Evolutionary conservation across 768 basidiomycete genomes (phyloP), one percentile per base, ranked within the genome.

Genomic region (Jaapia argillacea): DNA sequence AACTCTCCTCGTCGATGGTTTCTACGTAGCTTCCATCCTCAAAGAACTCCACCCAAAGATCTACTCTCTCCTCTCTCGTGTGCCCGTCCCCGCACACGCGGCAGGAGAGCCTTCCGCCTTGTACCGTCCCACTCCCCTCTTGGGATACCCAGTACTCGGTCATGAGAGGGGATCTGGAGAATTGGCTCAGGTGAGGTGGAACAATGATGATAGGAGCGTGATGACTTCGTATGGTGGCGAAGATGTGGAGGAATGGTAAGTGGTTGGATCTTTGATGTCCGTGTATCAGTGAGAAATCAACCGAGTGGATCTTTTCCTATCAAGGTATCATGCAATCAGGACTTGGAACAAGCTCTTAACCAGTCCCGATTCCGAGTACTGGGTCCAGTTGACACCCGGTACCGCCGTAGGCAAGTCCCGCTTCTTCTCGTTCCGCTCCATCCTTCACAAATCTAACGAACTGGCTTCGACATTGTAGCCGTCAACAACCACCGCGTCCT

Each of bases 1-100:
- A 3, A 88, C 88, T 3, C 72, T 97, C n/a, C 81, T 98, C 35
- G 90, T 97, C 12, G 94, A 99, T 55, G 93, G 90, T 21, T 96
- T 96, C 69, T 85, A 93, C 57, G 84, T 81, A 43, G 93, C 94
- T 1, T 80, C 81, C 1, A 70, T 87, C 43, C 71, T 98, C 18
- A 76, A 77, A 40, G 72, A 79, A 42, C 67, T 81, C 20, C 67
- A 90, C 53, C 89, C 91, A 0, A 68, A 75, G 0, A 71, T 73
- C 2, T 92, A 91, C 61, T 62, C 64, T 3, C 60, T 85, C 4
- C 72, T 98, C 7, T 78, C 88, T 1, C 62, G 66, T 6, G 60
- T 88, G 3, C 72, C 74, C 0, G 69, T 94, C 20, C 80, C 88
- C 0, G 75, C 87, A 0, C 93, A 98, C 52, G 92, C 96, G 1